Conservation (phyloP, 768 basidiomycete genomes). For the Leccinum pellstonianum region DNA sequence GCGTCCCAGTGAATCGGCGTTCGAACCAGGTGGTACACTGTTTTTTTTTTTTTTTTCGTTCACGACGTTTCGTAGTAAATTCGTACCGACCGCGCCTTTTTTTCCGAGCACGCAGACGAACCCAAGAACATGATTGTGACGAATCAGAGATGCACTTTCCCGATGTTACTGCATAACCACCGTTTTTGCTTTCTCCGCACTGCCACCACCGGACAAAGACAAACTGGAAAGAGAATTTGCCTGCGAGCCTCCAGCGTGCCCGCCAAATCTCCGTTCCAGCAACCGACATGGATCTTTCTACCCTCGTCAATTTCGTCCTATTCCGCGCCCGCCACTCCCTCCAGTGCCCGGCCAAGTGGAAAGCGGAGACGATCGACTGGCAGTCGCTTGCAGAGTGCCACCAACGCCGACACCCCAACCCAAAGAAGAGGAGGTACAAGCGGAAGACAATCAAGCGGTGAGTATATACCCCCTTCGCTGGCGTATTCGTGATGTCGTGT, state of each 20-base stretch:
- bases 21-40: too few relatives aligned
- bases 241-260: constrained; percentile 1
- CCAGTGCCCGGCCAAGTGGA: background rate
- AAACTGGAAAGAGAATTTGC: constrained; percentile 23
- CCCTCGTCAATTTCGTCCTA: constrained; percentile 25
- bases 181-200: too few relatives aligned
- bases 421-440: background rate
- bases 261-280: constrained; percentile 20
- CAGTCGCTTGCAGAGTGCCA: background rate
- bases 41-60: too few relatives aligned
- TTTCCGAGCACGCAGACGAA: too few relatives aligned
- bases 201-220: too few relatives aligned
- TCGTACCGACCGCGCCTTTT: too few relatives aligned
- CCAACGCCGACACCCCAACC: background rate
- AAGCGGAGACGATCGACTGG: background rate
- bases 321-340: constrained; percentile 15
- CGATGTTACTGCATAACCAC: too few relatives aligned
- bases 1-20: too few relatives aligned
- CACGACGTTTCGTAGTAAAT: too few relatives aligned
- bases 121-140: too few relatives aligned
- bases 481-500: background rate
- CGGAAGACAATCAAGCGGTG: constrained; percentile 2
- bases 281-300: constrained; percentile 21
- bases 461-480: background rate
- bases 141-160: too few relatives aligned